Base-by-base conservation (phyloP, 345 rosid species). In the Aquilaria malaccensis region DNA sequence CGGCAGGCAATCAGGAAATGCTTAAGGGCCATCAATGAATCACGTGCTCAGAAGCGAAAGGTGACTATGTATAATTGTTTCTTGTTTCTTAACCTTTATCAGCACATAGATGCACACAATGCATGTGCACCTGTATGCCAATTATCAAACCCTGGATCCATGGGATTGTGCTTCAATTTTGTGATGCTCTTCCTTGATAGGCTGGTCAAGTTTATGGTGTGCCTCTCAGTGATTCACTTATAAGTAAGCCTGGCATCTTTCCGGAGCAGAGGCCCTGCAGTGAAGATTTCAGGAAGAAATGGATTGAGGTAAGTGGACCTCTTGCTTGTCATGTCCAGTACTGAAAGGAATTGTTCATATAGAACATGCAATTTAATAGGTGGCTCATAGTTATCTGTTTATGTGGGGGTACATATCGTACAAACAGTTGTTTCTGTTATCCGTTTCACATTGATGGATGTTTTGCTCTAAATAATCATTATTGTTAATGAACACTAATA, bases 181-280 rank as follows among this genome's bases (percentile, higher is more conserved):
- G 66, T 37, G 52, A 62, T 49, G 11, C 48, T 33, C 15, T 37
- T 37, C 43, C 43, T 37, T 79, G 73, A 62, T 74, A 95, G 99
- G 99, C 97, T 79, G 99, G 99, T 57, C 99, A 91, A 76, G 91
- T 91, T 50, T 91, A 95, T 72, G 99, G 91, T n/a, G 88, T 87
- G 66, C 90, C 99, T 68, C 94, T 95, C 67, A 79, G 86, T 70
- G 97, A 94, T 65, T 59, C 88, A 55, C 82, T 91, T 46, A 71
- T 95, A 67, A 80, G 81, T 67, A 95, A 88, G 78, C 80, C 87
- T 57, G 91, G 88, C 47, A 72, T 73, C 61, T 95, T 80, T 73
- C 99, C 99, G 54, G 99, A 91, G 61, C 98, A 81, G 78, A 81
- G 72, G 67, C 67, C 84, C 5, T 86, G 83, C 70, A 69, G 85